phyloP scores from a whole-genome alignment of 805 yeast species.

The Suhomyces vadensis region DNA sequence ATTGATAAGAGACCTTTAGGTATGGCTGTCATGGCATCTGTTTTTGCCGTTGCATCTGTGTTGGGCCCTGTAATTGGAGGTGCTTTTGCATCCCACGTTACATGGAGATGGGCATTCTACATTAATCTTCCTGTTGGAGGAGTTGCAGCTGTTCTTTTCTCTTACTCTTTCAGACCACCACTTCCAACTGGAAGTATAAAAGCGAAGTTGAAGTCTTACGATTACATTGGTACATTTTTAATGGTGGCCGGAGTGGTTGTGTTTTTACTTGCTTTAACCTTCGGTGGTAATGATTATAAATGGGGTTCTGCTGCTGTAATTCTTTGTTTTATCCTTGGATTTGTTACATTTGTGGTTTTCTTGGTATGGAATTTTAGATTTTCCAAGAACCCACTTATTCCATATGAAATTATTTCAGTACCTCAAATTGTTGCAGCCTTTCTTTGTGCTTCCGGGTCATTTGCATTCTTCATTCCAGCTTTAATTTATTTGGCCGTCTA shows the following conservation, averaged over 20 bases:
- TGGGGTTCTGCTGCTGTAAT: conserved; percentile 28
- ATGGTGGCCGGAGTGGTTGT: conserved; percentile 22
- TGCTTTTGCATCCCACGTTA: conserved; percentile 24
- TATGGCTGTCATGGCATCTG: conserved; percentile 20
- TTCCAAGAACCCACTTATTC: conserved; percentile 20
- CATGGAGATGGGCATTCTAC: conserved; percentile 32
- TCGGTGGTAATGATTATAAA: conserved; percentile 20
- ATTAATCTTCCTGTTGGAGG: conserved; percentile 28
- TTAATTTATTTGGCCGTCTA: conserved; percentile 41
- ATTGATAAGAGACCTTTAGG: conserved; percentile 28
- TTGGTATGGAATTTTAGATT: conserved; percentile 20
- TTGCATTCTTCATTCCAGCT: conserved; percentile 20
- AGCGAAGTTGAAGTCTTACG: conserved; percentile 19
- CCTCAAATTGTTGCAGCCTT: conserved; percentile 17
- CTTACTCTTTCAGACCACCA: conserved; percentile 23
- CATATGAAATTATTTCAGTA: conserved; percentile 16
- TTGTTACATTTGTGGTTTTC: conserved; percentile 16
- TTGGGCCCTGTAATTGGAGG: conserved; percentile 29
- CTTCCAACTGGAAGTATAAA: conserved; percentile 11
- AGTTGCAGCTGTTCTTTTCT: conserved; percentile 18
- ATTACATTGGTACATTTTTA: conserved; percentile 23
- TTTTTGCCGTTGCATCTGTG: conserved; percentile 25
- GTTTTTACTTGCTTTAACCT: conserved; percentile 25
- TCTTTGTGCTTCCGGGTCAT: conserved; percentile 14
- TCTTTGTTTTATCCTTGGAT: conserved; percentile 24